A percentile compares a stretch with the other conserved stretches of the same genome.
These are phyloP conservation scores for Chrysoporthe austroafricana DNA, from an alignment of 2,329 filamentous ascomycete genomes.

Conservation along the genomic window DNA sequence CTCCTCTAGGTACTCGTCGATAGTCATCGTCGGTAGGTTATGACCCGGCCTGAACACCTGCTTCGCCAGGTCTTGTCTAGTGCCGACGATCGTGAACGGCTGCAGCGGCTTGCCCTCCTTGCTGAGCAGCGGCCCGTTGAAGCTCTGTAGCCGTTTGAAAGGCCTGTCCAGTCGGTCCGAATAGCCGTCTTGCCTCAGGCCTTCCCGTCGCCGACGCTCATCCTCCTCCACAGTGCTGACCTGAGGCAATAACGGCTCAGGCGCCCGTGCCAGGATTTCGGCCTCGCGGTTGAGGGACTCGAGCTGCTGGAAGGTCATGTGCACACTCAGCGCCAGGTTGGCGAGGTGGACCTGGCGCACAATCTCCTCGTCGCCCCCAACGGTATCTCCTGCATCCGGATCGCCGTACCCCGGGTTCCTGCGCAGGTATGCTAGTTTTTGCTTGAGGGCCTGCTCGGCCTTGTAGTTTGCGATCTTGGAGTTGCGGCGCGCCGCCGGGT, in stretches of 20 bases:
- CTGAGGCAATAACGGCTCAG: conserved; percentile 50
- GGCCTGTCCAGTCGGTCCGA: conserved; percentile 75
- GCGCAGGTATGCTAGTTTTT: conserved; percentile 69
- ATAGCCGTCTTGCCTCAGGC: conserved; percentile 48
- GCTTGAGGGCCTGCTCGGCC: conserved; percentile 82
- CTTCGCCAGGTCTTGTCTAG: conserved; percentile 72
- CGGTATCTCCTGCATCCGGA: conserved; percentile 55
- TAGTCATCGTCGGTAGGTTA: conserved; percentile 94
- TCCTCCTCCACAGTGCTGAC: conserved; percentile 53
- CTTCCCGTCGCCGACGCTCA: conserved; percentile 42
- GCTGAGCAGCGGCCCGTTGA: conserved; percentile 67
- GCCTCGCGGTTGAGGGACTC: conserved; percentile 85
- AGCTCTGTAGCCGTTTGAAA: conserved; percentile 53
- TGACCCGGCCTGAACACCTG: conserved; percentile 91
- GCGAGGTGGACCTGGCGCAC: conserved; percentile 79
- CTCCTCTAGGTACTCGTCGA: conserved; percentile 96
- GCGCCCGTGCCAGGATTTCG: conserved; percentile 78
- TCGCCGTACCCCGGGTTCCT: conserved; percentile 58
- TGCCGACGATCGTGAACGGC: conserved; percentile 85
- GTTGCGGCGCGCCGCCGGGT: conserved; percentile 71
- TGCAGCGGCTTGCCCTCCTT: conserved; percentile 82
- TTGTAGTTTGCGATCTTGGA: conserved; percentile 85
- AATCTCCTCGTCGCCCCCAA: conserved; percentile 82
- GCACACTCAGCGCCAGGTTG: conserved; percentile 71
- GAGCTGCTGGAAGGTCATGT: conserved; percentile 84